A percentile compares a stretch with the other conserved stretches of the same genome.
Evolutionary conservation across 495 filamentous ascomycete genomes (phyloP).

Genomic region (Penicillium ochrochloron): DNA sequence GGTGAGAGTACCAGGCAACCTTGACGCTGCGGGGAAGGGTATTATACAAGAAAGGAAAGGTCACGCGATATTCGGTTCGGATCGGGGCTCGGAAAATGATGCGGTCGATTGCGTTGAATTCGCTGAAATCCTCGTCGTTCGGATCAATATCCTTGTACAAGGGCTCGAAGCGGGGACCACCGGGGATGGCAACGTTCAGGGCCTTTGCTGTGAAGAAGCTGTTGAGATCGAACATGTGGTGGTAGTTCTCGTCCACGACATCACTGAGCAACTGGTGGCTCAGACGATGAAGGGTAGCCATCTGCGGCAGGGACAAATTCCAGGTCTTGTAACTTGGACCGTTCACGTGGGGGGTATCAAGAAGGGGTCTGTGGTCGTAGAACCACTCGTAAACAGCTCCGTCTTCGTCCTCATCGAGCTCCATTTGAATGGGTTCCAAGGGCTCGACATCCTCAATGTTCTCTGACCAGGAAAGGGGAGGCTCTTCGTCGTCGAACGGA

Average conservation of each 20-base stretch:
- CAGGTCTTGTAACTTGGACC: slow-evolving; percentile 96
- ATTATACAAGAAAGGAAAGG: slow-evolving; percentile 95
- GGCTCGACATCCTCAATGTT: slow-evolving; percentile 99
- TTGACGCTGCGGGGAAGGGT: slow-evolving; percentile 94
- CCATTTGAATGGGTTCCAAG: slow-evolving; percentile 98
- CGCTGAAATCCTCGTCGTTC: slow-evolving; percentile 98
- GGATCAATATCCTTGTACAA: slow-evolving; percentile 99
- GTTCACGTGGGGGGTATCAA: slow-evolving; percentile 93
- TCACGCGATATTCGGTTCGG: slow-evolving; percentile 93
- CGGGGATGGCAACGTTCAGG: slow-evolving; percentile 94
- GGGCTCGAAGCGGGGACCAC: slow-evolving; percentile 96
- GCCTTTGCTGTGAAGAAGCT: slow-evolving; percentile 97
- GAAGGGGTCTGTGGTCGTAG: slow-evolving; percentile 90
- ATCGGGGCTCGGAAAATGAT: slow-evolving; percentile 98
- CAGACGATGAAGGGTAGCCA: slow-evolving; percentile 92
- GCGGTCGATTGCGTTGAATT: slow-evolving; percentile 99
- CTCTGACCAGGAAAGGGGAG: slow-evolving; percentile 95
- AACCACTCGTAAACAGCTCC: slow-evolving; percentile 92
- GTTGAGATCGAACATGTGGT: slow-evolving; percentile 95
- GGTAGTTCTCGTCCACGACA: slow-evolving; percentile 94
- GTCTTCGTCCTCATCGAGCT: slow-evolving; percentile 96
- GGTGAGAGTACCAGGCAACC: slow-evolving; percentile 90
- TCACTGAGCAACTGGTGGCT: slow-evolving; percentile 92
- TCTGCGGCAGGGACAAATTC: slow-evolving; percentile 93
- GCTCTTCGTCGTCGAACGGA: slow-evolving; percentile 98